Evolutionary conservation across 1,139 yeast genomes (phyloP).

Genomic region (Nadsonia starkeyi-henricii): DNA sequence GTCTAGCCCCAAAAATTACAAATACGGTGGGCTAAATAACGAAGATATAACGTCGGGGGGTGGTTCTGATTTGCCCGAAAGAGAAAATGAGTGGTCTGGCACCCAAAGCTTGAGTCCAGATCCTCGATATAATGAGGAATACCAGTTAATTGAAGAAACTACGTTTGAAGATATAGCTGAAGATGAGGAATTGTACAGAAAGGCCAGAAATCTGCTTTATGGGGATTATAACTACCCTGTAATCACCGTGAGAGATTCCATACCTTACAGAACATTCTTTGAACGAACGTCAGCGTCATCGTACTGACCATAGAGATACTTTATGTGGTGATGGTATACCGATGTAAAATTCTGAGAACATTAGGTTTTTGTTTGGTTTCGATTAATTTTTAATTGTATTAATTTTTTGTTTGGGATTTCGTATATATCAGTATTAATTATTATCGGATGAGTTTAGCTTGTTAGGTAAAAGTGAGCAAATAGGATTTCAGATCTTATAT

Average conservation of each 20-base stretch:
- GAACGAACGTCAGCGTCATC: too few relatives aligned
- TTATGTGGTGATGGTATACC: too few relatives aligned
- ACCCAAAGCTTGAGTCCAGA: not conserved
- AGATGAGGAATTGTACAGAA: constrained; percentile 31
- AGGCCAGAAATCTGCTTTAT: constrained; percentile 32
- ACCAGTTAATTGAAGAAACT: constrained; percentile 7
- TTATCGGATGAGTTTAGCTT: too few relatives aligned
- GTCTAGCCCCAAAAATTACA: constrained; percentile 2
- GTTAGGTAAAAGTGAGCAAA: too few relatives aligned
- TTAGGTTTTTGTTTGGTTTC: too few relatives aligned
- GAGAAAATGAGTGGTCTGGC: not conserved
- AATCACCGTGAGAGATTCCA: constrained; percentile 32
- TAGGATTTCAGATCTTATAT: too few relatives aligned
- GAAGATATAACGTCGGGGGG: not conserved
- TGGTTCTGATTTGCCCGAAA: not conserved
- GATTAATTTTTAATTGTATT: too few relatives aligned
- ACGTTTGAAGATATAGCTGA: constrained; percentile 23
- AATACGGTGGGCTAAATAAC: not conserved
- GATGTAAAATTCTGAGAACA: too few relatives aligned
- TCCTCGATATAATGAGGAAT: constrained; percentile 4
- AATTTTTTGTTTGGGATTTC: too few relatives aligned
- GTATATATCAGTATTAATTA: too few relatives aligned
- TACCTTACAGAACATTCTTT: too few relatives aligned
- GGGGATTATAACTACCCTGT: constrained; percentile 50
- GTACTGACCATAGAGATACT: too few relatives aligned